Evolutionary conservation across 1,284 basidiomycete species (phyloP).

Genomic region (Ganoderma lucidum): DNA sequence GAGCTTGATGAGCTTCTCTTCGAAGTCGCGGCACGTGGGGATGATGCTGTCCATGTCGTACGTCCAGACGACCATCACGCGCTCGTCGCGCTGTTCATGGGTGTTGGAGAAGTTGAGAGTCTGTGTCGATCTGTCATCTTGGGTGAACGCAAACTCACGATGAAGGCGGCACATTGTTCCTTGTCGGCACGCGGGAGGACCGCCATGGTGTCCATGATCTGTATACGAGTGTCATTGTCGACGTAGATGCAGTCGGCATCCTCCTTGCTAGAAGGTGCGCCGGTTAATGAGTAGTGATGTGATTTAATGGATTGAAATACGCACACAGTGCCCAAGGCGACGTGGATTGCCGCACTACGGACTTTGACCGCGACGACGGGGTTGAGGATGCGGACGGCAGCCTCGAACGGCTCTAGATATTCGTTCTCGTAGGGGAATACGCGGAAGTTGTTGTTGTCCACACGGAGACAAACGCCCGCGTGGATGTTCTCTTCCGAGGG

Average conservation of each 20-base stretch:
- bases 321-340: conserved; percentile 73
- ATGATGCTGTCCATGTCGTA: conserved; percentile 78
- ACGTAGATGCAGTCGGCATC: conserved; percentile 63
- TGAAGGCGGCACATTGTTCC: conserved; percentile 87
- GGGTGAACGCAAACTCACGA: conserved; percentile 52
- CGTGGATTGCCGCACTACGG: conserved; percentile 80
- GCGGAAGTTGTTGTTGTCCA: conserved; percentile 66
- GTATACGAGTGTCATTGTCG: conserved; percentile 66
- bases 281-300: background rate
- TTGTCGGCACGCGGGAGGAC: conserved; percentile 66
- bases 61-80: conserved; percentile 79
- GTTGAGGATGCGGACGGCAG: conserved; percentile 76
- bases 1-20: conserved; percentile 82
- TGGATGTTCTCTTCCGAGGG: conserved; percentile 75
- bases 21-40: conserved; percentile 69
- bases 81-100: conserved; percentile 67
- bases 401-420: conserved; percentile 72
- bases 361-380: conserved; percentile 86
- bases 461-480: conserved; percentile 72
- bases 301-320: conserved; percentile 41
- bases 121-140: too few species aligned
- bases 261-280: conserved; percentile 49
- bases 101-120: background rate
- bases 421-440: conserved; percentile 74
- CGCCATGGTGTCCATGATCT: conserved; percentile 67